Base-by-base conservation (phyloP, 148 eudicot genomes). In the Spergularia marina region DNA sequence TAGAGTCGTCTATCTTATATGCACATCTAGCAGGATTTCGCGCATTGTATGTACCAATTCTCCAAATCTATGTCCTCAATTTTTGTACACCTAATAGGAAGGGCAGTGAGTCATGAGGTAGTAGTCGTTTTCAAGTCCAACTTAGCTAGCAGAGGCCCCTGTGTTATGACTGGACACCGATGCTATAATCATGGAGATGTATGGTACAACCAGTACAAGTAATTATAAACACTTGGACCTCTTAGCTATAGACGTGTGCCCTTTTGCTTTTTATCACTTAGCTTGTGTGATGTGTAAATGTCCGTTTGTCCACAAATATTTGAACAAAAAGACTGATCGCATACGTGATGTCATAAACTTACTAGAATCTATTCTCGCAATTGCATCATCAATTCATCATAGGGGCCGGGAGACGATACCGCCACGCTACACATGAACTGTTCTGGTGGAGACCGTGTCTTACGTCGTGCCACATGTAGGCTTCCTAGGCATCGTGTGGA, bases 71-170 rank as follows among this genome's bases (percentile, higher is more conserved):
- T 30, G 1, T 30, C 36, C 36, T 30, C 36, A 30, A 30, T 47
- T 68, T 7, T 68, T 0, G 20, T 53, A 68, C 13, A 41, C 16
- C 52, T 39, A 3, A 6, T 44, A 20, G 25, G 4, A 44, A 4
- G 57, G 13, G 21, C 16, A n/a, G 59, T 56, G 59, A 56, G 11
- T 3, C 62, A 71, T 30, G 34, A 56, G 41, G 54, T n/a, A 76
- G 79, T 76, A 76, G 79, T 76, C 79, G 39, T 68, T 68, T 49
- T 76, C 79, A 69, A 7, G 13, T 60, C 57, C 34, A 77, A 68
- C 14, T 74, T 34, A 60, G 61, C 61, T 30, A 60, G 36, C 58
- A 60, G 58, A 30, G 36, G 36, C 36, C 36, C 36, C 4, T 30
- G 36, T 30, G 36, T 30, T 30, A 30, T 30, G 36, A 61, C 49